Base-by-base conservation (phyloP, 2,329 filamentous ascomycete genomes). In the Trichophyton simii region DNA sequence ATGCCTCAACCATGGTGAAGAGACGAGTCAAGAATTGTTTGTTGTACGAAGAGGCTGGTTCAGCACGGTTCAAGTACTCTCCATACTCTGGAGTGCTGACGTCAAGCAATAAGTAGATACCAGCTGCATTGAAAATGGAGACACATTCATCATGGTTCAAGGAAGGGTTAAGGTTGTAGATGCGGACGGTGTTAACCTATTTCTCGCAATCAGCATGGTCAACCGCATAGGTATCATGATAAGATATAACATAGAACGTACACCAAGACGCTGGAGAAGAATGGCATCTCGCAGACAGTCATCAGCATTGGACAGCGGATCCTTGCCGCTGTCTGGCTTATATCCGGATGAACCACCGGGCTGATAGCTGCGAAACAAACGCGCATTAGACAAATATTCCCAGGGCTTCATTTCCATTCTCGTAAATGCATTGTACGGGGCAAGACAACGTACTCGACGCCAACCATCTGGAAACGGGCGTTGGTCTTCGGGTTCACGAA, bases 101-200 rank as follows among this genome's bases (percentile, higher is more conserved):
- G 65, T 87, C 84, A 54, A 86, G 73, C 60, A 86, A 77, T 76
- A 86, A 78, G 74, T 87, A 86, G 68, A 87, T 86, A 60, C 84
- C 84, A 34, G 82, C 83, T 2, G 79, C 78, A 67, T 86, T 85
- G 79, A 86, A 86, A 72, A 85, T 84, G 63, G 79, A 82, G 62
- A 79, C 82, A 69, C 83, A 86, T 62, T 80, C 75, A 65, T 84
- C 80, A 72, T 86, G 83, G 71, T 85, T 80, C 62, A 82, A 70
- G 2, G 75, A 73, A 18, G 83, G 82, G 64, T 83, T 79, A 64
- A 86, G 72, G 70, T 85, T 85, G 78, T 87, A 87, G 60, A 83
- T 79, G 63, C 84, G 82, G 66, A 86, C 83, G 7, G 83, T 84
- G 72, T 87, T 87, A 66, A 83, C 68, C 76, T 78, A 20, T 25